Percentiles rank a stretch among this genome's conserved stretches.
phyloP scores from a whole-genome alignment of 2,329 filamentous ascomycete species.

The Triangularia verruculosa region DNA sequence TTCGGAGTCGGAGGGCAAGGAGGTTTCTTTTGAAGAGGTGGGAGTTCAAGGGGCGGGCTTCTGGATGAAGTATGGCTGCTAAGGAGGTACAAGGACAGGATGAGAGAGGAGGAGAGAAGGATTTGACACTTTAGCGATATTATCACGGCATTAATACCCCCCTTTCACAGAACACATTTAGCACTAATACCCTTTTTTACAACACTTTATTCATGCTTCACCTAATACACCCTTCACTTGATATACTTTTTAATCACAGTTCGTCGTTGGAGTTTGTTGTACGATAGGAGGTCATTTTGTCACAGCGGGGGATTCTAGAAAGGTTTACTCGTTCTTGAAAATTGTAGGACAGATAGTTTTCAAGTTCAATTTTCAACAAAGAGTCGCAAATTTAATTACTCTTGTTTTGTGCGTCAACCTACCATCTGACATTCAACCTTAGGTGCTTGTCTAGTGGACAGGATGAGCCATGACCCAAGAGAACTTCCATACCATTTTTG shows the following conservation, averaged over 20 bases:
- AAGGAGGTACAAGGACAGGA: background rate
- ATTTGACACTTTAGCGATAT: background rate
- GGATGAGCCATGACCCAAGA: too few species aligned
- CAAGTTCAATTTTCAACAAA: background rate
- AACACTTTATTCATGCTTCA: background rate
- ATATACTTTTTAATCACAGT: background rate
- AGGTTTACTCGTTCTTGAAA: too few species aligned
- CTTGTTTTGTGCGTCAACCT: too few species aligned
- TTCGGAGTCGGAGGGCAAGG: background rate
- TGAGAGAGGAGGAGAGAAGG: background rate
- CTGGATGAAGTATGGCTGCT: constrained; percentile 13
- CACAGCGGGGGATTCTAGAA: background rate
- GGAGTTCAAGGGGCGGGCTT: constrained; percentile 10
- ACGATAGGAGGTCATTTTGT: background rate
- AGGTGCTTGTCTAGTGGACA: too few species aligned
- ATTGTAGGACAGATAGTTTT: too few species aligned
- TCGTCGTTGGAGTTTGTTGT: background rate
- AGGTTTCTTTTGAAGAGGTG: constrained; percentile 10
- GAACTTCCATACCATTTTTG: too few species aligned
- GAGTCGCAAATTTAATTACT: too few species aligned
- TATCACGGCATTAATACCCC: background rate
- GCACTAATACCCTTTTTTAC: background rate
- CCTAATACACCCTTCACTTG: background rate
- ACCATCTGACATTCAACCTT: too few species aligned
- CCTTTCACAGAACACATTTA: background rate